These are phyloP conservation scores for Boletus eberwhitei DNA, from an alignment of 768 basidiomycete genomes.

Conservation along the genomic window DNA sequence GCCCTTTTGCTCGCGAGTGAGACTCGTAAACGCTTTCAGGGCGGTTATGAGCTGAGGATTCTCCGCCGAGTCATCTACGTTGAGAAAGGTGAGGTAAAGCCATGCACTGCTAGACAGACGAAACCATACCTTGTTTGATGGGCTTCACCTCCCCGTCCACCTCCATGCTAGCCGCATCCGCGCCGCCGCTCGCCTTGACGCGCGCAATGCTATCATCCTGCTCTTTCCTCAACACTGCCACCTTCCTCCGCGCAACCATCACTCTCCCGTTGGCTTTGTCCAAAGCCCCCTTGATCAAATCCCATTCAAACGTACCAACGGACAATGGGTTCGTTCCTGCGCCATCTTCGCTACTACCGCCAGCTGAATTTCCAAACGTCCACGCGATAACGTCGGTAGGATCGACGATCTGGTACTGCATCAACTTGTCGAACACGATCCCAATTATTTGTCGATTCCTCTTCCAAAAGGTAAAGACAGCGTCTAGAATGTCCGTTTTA, in stretches of 20 bases:
- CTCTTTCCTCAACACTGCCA: conserved; percentile 75
- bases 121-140: conserved; percentile 37
- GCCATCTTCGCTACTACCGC: conserved; percentile 33
- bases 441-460: conserved; percentile 80
- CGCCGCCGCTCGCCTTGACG: conserved; percentile 59
- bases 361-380: conserved; percentile 63
- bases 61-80: conserved; percentile 49
- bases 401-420: conserved; percentile 98
- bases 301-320: conserved; percentile 76
- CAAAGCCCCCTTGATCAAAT: conserved; percentile 73
- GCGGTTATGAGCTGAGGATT: conserved; percentile 69
- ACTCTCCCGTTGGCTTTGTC: conserved; percentile 92
- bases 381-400: conserved; percentile 87
- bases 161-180: conserved; percentile 50
- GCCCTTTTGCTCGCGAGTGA: conserved; percentile 73
- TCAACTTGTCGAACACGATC: conserved; percentile 95
- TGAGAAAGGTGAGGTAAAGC: conserved; percentile 2
- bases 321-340: conserved; percentile 35
- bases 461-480: conserved; percentile 78
- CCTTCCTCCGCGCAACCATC: conserved; percentile 68
- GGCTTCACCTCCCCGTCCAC: conserved; percentile 74
- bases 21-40: conserved; percentile 68
- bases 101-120: too few relatives aligned
- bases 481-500: conserved; percentile 66
- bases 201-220: conserved; percentile 83